These are phyloP conservation scores for Reticulascus tulasneorum DNA, from an alignment of 2,329 filamentous ascomycete species.

Conservation along the genomic window DNA sequence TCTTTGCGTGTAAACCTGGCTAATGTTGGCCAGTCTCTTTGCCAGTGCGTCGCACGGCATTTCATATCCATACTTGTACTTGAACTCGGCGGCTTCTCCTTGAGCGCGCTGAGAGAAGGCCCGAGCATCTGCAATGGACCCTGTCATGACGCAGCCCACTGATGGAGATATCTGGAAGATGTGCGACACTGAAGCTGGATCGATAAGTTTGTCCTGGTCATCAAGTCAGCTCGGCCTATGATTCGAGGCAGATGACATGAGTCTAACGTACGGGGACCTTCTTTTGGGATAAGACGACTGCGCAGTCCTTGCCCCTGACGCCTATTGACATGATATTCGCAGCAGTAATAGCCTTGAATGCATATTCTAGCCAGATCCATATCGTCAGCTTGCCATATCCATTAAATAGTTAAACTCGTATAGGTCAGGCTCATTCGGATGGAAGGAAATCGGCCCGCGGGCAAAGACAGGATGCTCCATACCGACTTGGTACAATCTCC, in stretches of 20 bases:
- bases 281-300: constrained; percentile 97
- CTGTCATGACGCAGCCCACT: constrained; percentile 97
- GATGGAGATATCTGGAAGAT: constrained; percentile 96
- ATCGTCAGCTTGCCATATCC: constrained; percentile 17
- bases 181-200: constrained; percentile 93
- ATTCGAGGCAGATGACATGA: constrained; percentile 9
- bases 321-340: constrained; percentile 99
- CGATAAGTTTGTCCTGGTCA: constrained; percentile 92
- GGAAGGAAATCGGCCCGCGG: constrained; percentile 5
- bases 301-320: constrained; percentile 92
- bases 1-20: constrained; percentile 96
- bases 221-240: constrained; percentile 26
- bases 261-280: constrained; percentile 82
- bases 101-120: constrained; percentile 89
- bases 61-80: constrained; percentile 98
- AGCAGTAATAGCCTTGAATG: constrained; percentile 99
- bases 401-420: background rate
- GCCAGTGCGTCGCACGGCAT: constrained; percentile 97
- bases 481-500: constrained; percentile 99
- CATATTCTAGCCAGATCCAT: constrained; percentile 74
- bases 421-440: background rate
- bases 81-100: constrained; percentile 94
- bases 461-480: constrained; percentile 37
- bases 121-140: constrained; percentile 94
- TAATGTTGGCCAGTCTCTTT: constrained; percentile 97